phyloP scores from a whole-genome alignment of 2,329 filamentous ascomycete species.

The Claviceps spartinae region DNA sequence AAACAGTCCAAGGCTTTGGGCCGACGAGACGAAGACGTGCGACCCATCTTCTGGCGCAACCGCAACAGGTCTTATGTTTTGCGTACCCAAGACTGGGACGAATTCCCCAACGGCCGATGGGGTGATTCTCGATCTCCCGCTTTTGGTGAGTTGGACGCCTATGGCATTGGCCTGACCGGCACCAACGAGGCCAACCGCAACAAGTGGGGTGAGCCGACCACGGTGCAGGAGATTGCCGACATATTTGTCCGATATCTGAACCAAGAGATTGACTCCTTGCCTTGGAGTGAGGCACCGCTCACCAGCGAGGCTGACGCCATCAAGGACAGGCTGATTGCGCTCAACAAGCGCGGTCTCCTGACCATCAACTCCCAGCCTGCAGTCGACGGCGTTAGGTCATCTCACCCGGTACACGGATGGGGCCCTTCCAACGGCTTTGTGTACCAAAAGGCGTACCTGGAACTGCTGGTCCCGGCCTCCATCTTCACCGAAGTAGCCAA shows the following conservation, averaged over 20 bases:
- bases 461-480: constrained; percentile 73
- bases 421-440: constrained; percentile 91
- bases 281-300: constrained; percentile 88
- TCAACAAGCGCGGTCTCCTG: constrained; percentile 77
- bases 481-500: constrained; percentile 64
- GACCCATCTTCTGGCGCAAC: constrained; percentile 98
- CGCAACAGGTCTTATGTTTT: constrained; percentile 90
- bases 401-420: constrained; percentile 81
- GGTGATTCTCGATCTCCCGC: constrained; percentile 92
- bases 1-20: constrained; percentile 84
- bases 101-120: constrained; percentile 98
- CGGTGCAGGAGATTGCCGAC: constrained; percentile 64
- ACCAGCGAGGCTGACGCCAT: constrained; percentile 71
- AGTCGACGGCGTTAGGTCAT: constrained; percentile 80
- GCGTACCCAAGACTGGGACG: constrained; percentile 96
- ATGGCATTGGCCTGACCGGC: constrained; percentile 85
- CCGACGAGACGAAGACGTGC: constrained; percentile 83
- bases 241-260: constrained; percentile 79
- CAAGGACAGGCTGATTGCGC: constrained; percentile 58
- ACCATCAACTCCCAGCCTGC: constrained; percentile 98
- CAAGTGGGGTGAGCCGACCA: constrained; percentile 79
- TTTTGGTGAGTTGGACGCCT: constrained; percentile 88
- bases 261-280: constrained; percentile 66
- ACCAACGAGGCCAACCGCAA: constrained; percentile 94
- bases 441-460: constrained; percentile 95